These are phyloP conservation scores for Coemansia sp. DNA, from an alignment of 192 early-diverging fungal species.

Conservation along the genomic window DNA sequence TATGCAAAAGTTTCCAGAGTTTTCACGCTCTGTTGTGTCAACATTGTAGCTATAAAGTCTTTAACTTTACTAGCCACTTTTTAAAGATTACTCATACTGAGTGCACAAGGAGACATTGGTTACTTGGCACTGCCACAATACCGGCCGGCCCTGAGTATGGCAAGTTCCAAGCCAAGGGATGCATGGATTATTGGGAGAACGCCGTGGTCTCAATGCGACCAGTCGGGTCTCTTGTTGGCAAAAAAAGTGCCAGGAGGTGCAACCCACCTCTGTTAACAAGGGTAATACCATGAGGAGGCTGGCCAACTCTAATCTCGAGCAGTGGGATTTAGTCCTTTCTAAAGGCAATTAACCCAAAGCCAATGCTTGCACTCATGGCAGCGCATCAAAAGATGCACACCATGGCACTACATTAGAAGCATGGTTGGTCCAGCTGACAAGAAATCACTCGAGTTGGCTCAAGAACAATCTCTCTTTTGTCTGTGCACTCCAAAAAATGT, in stretches of 20 bases:
- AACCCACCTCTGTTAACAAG: conserved; percentile 92
- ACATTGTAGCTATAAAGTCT: not conserved
- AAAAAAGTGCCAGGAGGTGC: conserved; percentile 87
- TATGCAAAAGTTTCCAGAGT: no score
- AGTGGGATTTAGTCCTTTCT: conserved; percentile 84
- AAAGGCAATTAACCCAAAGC: not conserved
- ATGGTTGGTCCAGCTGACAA: conserved; percentile 85
- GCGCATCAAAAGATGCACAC: conserved; percentile 7
- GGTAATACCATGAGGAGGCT: conserved; percentile 91
- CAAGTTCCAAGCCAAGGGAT: conserved; percentile 95
- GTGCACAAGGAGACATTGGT: conserved; percentile 88
- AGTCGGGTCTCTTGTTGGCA: conserved; percentile 91
- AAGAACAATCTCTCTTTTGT: no score
- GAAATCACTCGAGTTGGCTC: conserved; percentile 38
- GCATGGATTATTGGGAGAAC: conserved; percentile 91
- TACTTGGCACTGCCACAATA: conserved; percentile 94
- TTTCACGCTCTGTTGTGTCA: no score
- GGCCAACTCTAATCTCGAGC: conserved; percentile 61
- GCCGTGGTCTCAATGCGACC: conserved; percentile 87
- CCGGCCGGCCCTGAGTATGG: conserved; percentile 90
- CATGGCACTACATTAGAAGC: conserved; percentile 64
- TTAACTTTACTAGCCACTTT: no score
- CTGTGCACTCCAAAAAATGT: no score
- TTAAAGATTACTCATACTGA: conserved; percentile 67
- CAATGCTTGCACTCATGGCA: not conserved